Conservation (phyloP, 73 alveolate species). For the Breviolum minutum region DNA sequence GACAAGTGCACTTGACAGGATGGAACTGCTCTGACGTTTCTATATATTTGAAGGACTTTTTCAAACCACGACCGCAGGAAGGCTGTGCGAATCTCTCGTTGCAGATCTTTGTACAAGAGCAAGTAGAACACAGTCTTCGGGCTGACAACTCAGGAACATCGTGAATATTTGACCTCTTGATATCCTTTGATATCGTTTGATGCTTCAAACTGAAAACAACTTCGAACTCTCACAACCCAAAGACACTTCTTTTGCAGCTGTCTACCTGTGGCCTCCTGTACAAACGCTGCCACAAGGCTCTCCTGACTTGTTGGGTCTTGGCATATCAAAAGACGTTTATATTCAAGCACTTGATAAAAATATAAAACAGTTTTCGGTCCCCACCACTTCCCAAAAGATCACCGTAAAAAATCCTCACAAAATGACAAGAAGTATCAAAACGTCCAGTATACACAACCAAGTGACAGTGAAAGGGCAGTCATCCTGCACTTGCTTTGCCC, state of each 20-base stretch:
- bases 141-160: not conserved
- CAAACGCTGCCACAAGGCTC: conserved; percentile 19
- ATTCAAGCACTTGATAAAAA: not conserved
- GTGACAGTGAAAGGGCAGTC: conserved; percentile 4
- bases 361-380: not conserved
- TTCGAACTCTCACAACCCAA: not conserved
- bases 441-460: not conserved
- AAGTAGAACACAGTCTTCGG: conserved; percentile 27
- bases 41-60: not conserved
- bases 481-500: not conserved
- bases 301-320: not conserved
- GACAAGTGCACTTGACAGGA: not conserved
- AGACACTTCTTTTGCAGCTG: conserved; percentile 16
- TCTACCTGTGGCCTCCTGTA: conserved; percentile 43
- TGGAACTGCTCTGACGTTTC: not conserved
- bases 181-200: not conserved
- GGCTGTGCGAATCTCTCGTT: conserved; percentile 29
- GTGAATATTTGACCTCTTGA: not conserved
- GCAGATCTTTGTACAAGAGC: conserved; percentile 54
- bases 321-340: too few relatives aligned
- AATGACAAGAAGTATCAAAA: not conserved
- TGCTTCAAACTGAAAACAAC: not conserved
- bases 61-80: not conserved
- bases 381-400: not conserved
- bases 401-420: not conserved